Base-by-base conservation (phyloP, 805 yeast genomes). In the Candida parachauliodes region DNA sequence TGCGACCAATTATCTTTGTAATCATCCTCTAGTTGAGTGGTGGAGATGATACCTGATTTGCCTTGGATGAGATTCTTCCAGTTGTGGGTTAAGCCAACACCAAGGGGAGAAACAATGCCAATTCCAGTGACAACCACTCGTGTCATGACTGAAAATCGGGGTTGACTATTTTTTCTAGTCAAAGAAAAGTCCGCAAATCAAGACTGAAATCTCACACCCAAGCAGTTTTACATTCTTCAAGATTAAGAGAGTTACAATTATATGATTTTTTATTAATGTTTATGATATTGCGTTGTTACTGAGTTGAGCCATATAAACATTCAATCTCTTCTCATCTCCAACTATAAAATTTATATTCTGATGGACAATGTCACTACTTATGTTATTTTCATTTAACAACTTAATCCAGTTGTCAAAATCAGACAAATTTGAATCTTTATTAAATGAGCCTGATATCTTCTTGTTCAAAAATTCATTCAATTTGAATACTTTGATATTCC, bases 41-140 rank as follows among this genome's bases (percentile, higher is more conserved):
- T 79, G 4, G 85, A 74, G 1, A 76, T 60, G 2, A 84, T 51
- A 0, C 93, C 91, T 12, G 83, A 73, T 40, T 70, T 56, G 0
- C 76, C 69, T 1, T 60, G 60, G 1, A 83, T 49, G 5, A 84
- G 56, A 12, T 65, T 65, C 2, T 54, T 35, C 89, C 91, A 85
- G 3, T 77, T 60, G 10, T 55, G 57, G 11, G 50, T 50, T 3
- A 68, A 72, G 0, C 88, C 89, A 5, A 79, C 78, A 0, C 97
- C 98, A 3, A 93, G 62, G 0, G 98, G 98, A 0, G 93, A 77
- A 1, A 89, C 76, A 19, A 85, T 62, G 0, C 98, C 98, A 6
- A 93, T 55, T 0, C 98, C 98, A 0, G 98, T 93, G 1, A 91
- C 82, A 1, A 91, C 97, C 0, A 91, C 95, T 59, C 96, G 64